A percentile compares a stretch with the other conserved stretches of the same genome.
These are phyloP conservation scores for Pontederia paniculata DNA, from an alignment of 176 grass and related monocot genomes.

Conservation along the genomic window DNA sequence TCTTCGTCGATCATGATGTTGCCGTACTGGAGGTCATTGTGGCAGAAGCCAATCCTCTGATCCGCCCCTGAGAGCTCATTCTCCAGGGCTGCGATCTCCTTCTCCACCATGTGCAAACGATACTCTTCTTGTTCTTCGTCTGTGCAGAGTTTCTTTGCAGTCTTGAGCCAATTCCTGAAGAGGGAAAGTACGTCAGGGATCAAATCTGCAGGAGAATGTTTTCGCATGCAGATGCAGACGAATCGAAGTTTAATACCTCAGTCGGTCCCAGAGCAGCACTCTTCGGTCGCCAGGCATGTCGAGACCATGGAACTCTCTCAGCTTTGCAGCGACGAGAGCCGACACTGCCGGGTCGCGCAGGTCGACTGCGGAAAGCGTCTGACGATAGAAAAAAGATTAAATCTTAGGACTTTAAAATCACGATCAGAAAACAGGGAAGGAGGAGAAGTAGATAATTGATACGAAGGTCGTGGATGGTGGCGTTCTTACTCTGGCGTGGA, in stretches of 20 bases:
- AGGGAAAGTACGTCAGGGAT: not conserved
- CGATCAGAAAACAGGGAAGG: not conserved
- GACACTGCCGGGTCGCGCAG: constrained; percentile 57
- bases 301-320: constrained; percentile 70
- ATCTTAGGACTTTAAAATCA: no score
- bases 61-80: constrained; percentile 32
- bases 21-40: constrained; percentile 36
- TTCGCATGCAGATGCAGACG: not conserved
- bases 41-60: constrained; percentile 57
- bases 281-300: constrained; percentile 58
- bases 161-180: constrained; percentile 54
- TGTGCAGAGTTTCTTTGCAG: constrained; percentile 41
- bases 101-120: constrained; percentile 42
- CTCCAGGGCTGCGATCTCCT: constrained; percentile 54
- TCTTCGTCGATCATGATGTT: constrained; percentile 7
- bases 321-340: constrained; percentile 50
- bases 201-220: not conserved
- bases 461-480: not conserved
- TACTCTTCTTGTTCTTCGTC: constrained; percentile 50
- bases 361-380: constrained; percentile 71
- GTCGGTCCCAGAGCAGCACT: constrained; percentile 58
- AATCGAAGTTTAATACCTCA: constrained; percentile 26
- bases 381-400: no score
- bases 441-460: not conserved
- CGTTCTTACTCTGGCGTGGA: constrained; percentile 70